These are phyloP conservation scores for Domatiomyces globalis DNA, from an alignment of 2,329 filamentous ascomycete species.

Conservation along the genomic window DNA sequence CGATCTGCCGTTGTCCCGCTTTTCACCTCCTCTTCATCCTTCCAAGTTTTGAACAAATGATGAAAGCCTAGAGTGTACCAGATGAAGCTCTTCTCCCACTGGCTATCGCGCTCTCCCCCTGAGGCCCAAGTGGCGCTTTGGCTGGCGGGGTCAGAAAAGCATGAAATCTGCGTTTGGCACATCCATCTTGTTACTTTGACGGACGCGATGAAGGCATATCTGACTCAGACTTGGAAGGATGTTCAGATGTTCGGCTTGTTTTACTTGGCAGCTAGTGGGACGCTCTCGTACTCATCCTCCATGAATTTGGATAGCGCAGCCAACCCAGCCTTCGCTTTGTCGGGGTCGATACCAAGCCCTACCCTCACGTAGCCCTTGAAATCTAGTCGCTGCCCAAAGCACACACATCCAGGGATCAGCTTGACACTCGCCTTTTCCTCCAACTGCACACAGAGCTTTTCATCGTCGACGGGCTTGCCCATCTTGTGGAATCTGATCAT, in stretches of 20 bases:
- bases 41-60: slow-evolving; percentile 94
- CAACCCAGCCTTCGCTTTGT: slow-evolving; percentile 53
- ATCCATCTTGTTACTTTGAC: slow-evolving; percentile 90
- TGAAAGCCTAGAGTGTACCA: slow-evolving; percentile 97
- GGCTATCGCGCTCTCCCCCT: slow-evolving; percentile 67
- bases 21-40: slow-evolving; percentile 61
- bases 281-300: slow-evolving; percentile 40
- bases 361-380: slow-evolving; percentile 65
- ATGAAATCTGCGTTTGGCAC: slow-evolving; percentile 99
- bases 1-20: slow-evolving; percentile 21
- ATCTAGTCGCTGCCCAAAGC: slow-evolving; percentile 53
- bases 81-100: slow-evolving; percentile 64
- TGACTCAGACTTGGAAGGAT: slow-evolving; percentile 53
- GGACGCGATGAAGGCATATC: slow-evolving; percentile 76
- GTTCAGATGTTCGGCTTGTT: slow-evolving; percentile 2
- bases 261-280: slow-evolving; percentile 25
- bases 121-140: slow-evolving; percentile 79
- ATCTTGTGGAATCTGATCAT: slow-evolving; percentile 56
- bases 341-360: slow-evolving; percentile 59
- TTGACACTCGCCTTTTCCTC: slow-evolving; percentile 57
- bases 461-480: slow-evolving; percentile 53
- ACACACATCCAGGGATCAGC: slow-evolving; percentile 57
- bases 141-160: slow-evolving; percentile 46
- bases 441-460: slow-evolving; percentile 55
- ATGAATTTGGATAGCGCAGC: slow-evolving; percentile 41